Evolutionary conservation across 495 filamentous ascomycete genomes (phyloP), one percentile per base, ranked within the genome.

Genomic region (Aspergillus biplanus): DNA sequence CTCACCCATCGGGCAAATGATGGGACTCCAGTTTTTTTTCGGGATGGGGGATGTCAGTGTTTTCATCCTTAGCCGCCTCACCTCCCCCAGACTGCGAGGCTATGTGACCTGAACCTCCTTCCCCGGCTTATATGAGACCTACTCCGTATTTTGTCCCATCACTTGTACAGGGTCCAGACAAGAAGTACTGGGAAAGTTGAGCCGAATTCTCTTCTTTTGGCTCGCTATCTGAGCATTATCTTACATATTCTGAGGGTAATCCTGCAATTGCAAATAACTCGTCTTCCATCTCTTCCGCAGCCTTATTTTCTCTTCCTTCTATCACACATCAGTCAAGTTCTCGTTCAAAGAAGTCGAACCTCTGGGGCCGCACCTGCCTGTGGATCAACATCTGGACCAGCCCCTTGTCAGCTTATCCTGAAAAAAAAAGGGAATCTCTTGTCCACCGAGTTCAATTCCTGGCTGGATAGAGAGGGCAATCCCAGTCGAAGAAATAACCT

Each of bases 281-380:
- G 11, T 50, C 47, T 50, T 27, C 11, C n/a, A 50, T 50, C 34
- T 18, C 6, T 44, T 57, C 44, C 8, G 44, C 9, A 27, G 21
- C 55, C 21, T 57, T 44, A n/a, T 27, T 4, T 50, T 56, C 16
- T 37, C 48, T 21, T 35, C 15, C 9, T 39, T 37, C 11, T 18
- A 52, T 6, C 47, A 53, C 13, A 32, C 21, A 27, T 27, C 21
- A 27, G 21, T 27, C 21, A 27, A 27, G 21, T 27, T 27, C 21
- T 27, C 21, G 21, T 27, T 27, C 21, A 27, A 27, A 27, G 21
- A 27, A 27, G 21, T 27, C 21, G 21, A 27, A 27, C 21, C 21
- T 27, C 21, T 27, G 50, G 62, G 50, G 54, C 56, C 61, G 54
- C 61, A 63, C 32, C 44, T 37, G 31, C 8, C 55, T 37, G 56